Base-by-base conservation (phyloP, 139 green algal species). In the Pseudopediastrum boryanum region DNA sequence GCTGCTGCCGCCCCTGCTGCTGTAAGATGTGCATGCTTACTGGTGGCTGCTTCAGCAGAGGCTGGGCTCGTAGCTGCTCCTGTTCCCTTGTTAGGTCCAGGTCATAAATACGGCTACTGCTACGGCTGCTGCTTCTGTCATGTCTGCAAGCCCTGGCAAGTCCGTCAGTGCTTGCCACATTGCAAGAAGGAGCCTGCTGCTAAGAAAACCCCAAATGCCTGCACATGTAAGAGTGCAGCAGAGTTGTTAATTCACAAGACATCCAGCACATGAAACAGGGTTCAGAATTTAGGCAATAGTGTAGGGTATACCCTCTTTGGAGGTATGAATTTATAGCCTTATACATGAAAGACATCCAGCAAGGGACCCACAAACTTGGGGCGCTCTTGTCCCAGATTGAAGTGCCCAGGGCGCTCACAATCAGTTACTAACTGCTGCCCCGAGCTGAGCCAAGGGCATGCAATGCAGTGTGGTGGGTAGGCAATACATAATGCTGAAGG, bases 171-270 rank as follows among this genome's bases (percentile, higher is more conserved):
- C 65, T 41, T 33, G 23, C 61, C 61, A 43, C 75, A 81, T 35
- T 81, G 75, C 75, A 81, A 38, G 63, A 81, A 75, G 2, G 75
- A 82, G 0, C 75, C 75, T 5, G 75, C 75, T 44, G 75, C 75
- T 50, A 82, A 27, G 35, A 82, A 82, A 2, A 82, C 75, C 48
- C 75, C 75, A 75, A 82, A 82, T 10, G 62, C 61, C 75, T 81
- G 75, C 46, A 38, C n/a, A 21, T 8, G 8, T 43, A 74, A n/a
- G 13, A 19, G 63, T 29, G 42, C 52, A 69, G 54, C 52, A 78
- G 36, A 31, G 42, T 25, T 27, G 7, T 12, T 68, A 35, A 19
- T 7, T 23, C 25, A 21, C 4, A 46, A n/a, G 19, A 27, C 8
- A 35, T 12, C 13, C 23, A 41, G 35, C 6, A 27, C n/a, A 39